A percentile compares a stretch with the other conserved stretches of the same genome.
Conservation (phyloP, 495 filamentous ascomycete genomes). For the Daldinia concentrica region DNA sequence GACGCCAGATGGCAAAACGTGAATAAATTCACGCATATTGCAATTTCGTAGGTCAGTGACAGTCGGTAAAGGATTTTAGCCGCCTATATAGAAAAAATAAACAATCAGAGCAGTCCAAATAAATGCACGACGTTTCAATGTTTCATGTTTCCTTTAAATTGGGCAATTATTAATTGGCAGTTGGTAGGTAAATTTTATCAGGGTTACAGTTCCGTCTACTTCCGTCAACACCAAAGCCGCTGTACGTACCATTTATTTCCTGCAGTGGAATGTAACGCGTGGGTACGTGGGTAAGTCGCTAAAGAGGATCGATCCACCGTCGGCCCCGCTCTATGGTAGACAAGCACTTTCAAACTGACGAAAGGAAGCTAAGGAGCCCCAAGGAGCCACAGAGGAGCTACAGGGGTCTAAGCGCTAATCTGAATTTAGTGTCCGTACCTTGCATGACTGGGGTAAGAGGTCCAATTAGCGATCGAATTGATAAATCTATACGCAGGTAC, state of each 20-base stretch:
- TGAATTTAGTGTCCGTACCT: conserved; percentile 35
- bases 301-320: not conserved
- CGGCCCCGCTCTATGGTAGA: not conserved
- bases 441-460: conserved; percentile 26
- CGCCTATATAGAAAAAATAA: conserved; percentile 11
- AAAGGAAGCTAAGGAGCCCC: conserved; percentile 9
- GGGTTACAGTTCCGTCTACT: not conserved
- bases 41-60: not conserved
- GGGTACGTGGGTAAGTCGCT: not conserved
- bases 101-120: not conserved
- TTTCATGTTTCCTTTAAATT: conserved; percentile 32
- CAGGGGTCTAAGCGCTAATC: conserved; percentile 33
- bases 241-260: not conserved
- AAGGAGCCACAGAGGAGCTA: conserved; percentile 20
- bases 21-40: not conserved
- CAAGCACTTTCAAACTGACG: conserved; percentile 21
- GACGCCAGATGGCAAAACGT: conserved; percentile 1
- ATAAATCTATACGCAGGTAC: conserved; percentile 14
- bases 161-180: not conserved
- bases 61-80: conserved; percentile 7
- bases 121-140: conserved; percentile 26
- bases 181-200: conserved; percentile 12
- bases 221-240: too few species aligned
- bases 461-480: conserved; percentile 25
- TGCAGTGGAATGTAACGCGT: not conserved